Evolutionary conservation across 2,329 filamentous ascomycete species (phyloP), one percentile per base, ranked within the genome.

Genomic region (Fusarium setosum): DNA sequence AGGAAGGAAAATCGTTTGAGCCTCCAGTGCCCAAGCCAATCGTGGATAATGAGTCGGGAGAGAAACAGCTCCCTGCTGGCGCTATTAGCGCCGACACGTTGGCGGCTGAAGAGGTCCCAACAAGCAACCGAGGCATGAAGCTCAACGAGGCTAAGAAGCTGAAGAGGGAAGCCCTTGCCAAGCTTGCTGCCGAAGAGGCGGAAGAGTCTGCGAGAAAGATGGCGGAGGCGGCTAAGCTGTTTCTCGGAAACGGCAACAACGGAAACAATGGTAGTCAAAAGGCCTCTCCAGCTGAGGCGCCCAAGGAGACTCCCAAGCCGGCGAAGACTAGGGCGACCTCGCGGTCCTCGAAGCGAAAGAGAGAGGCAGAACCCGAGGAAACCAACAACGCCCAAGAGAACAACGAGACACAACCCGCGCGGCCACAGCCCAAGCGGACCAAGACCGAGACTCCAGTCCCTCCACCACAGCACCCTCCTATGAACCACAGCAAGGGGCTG

Each of bases 121-220:
- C 89, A 13, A 88, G 88, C 72, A 91, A 93, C 75, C 85, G 90
- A 50, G 91, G 91, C 9, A 92, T 93, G 88, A 90, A 92, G 72
- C 82, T 93, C 21, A 93, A 93, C 72, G 90, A 92, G 69, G 89
- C 92, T 4, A 93, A 92, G 77, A 92, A 91, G 73, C 79, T 90
- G 11, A 92, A 92, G 78, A 82, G 88, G 54, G 88, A 92, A 75
- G 86, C 87, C 6, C 77, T 89, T 65, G 87, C 86, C 12, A 87
- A 87, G 66, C 80, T 84, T 67, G 88, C 88, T 2, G 87, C 86
- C 2, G 86, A 89, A 63, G 88, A 90, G 71, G 88, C 87, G 15
- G 85, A 87, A 71, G 83, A 86, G 67, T 85, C 85, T 9, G 83
- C 82, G 15, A 79, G 83, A 15, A 86, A 85, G 71, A 82, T 86